Conservation (phyloP, 768 basidiomycete genomes). For the Pleurotus djamor region DNA sequence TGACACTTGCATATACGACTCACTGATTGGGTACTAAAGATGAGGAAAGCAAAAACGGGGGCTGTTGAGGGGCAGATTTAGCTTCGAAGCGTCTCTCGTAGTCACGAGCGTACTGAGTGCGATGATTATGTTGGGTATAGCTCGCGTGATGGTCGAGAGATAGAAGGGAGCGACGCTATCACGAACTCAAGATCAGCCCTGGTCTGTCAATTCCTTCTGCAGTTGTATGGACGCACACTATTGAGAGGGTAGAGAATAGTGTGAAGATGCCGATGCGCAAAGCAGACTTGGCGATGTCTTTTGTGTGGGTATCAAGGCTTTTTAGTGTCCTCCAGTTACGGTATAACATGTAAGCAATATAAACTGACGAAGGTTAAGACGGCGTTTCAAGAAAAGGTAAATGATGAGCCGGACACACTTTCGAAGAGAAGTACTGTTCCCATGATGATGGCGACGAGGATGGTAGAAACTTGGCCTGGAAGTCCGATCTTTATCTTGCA, state of each 20-base stretch:
- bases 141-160: background rate
- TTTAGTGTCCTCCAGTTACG: constrained; percentile 1
- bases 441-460: constrained; percentile 7
- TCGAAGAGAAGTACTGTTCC: constrained; percentile 4
- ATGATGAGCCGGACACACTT: background rate
- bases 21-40: constrained; percentile 1
- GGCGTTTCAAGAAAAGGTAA: background rate
- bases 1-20: background rate
- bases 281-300: background rate
- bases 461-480: constrained; percentile 7
- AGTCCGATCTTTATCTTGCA: constrained; percentile 8
- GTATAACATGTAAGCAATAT: background rate
- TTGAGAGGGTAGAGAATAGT: background rate
- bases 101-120: background rate
- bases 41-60: background rate
- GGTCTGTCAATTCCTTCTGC: too few species aligned
- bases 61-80: background rate
- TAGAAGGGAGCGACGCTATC: constrained; percentile 1
- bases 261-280: background rate
- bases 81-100: background rate
- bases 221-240: background rate
- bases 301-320: background rate
- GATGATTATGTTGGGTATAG: constrained; percentile 3
- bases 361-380: background rate
- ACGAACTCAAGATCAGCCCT: background rate